Evolutionary conservation across 108 stramenopile genomes (phyloP).

Genomic region (Chaetoceros muelleri): DNA sequence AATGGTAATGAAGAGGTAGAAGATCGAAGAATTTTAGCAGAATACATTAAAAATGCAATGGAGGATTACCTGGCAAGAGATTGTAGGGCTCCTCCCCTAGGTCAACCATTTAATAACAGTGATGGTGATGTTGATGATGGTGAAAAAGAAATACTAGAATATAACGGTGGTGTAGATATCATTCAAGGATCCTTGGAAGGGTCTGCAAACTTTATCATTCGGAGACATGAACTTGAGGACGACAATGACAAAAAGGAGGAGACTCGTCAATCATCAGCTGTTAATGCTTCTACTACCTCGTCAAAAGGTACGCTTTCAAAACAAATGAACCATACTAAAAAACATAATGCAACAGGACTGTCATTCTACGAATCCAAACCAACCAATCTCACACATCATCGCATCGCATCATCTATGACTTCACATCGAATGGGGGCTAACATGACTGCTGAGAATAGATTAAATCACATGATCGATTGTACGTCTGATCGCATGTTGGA

Average conservation of each 20-base stretch:
- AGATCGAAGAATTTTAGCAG: conserved; percentile 39
- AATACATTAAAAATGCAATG: conserved; percentile 58
- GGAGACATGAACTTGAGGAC: conserved; percentile 4
- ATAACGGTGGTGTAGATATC: not conserved
- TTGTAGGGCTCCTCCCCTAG: conserved; percentile 54
- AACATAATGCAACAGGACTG: not conserved
- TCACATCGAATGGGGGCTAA: not conserved
- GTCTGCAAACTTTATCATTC: conserved; percentile 44
- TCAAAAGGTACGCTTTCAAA: not conserved
- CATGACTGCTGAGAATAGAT: not conserved
- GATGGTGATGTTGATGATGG: conserved; percentile 3
- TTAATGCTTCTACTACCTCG: not conserved
- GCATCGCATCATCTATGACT: not conserved
- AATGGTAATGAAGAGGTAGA: conserved; percentile 22
- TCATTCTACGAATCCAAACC: not conserved
- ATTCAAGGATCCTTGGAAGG: not conserved
- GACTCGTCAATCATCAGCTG: not conserved
- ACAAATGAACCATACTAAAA: not conserved
- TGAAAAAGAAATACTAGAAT: conserved; percentile 1
- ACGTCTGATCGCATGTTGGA: conserved; percentile 29
- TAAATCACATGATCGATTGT: not conserved
- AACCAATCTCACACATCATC: not conserved
- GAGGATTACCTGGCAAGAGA: conserved; percentile 52
- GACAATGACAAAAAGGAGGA: conserved; percentile 6
- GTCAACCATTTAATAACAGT: conserved; percentile 33